These are phyloP conservation scores for Trametes pubescens DNA, from an alignment of 1,284 basidiomycete species.

Conservation along the genomic window DNA sequence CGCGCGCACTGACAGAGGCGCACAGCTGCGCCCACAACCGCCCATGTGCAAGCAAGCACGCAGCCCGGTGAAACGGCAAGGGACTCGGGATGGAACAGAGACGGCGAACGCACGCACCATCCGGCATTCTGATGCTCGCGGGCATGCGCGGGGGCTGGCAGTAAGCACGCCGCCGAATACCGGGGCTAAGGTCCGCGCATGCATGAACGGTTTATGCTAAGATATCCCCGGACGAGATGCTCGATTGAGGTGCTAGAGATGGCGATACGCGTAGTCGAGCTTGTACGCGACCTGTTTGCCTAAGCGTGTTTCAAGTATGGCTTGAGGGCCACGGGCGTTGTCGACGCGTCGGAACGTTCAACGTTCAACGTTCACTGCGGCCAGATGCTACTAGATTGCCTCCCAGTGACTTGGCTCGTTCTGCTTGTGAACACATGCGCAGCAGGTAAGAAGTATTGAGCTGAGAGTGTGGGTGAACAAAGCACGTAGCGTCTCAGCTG, in stretches of 20 bases:
- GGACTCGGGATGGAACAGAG: background rate
- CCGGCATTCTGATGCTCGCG: background rate
- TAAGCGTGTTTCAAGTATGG: too few relatives aligned
- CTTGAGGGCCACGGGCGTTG: too few relatives aligned
- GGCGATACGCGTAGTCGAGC: background rate
- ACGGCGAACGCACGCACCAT: background rate
- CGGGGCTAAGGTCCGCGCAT: background rate
- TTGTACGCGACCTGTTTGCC: too few relatives aligned
- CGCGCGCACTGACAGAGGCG: background rate
- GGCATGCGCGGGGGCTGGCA: background rate
- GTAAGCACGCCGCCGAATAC: background rate
- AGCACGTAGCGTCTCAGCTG: too few relatives aligned
- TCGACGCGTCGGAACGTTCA: too few relatives aligned
- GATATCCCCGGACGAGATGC: background rate
- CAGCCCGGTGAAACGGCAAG: slow-evolving; percentile 12
- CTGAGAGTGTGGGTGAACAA: too few relatives aligned
- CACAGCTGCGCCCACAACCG: slow-evolving; percentile 21
- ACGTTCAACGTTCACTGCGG: too few relatives aligned
- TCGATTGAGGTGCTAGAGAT: slow-evolving; percentile 3
- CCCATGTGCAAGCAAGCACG: slow-evolving; percentile 2
- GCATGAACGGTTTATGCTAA: background rate
- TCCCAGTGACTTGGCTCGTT: too few relatives aligned
- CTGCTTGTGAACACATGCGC: too few relatives aligned
- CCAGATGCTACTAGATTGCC: too few relatives aligned
- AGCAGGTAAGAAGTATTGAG: too few relatives aligned